Evolutionary conservation across 805 yeast genomes (phyloP).

Genomic region (Saturnispora saitoi): DNA sequence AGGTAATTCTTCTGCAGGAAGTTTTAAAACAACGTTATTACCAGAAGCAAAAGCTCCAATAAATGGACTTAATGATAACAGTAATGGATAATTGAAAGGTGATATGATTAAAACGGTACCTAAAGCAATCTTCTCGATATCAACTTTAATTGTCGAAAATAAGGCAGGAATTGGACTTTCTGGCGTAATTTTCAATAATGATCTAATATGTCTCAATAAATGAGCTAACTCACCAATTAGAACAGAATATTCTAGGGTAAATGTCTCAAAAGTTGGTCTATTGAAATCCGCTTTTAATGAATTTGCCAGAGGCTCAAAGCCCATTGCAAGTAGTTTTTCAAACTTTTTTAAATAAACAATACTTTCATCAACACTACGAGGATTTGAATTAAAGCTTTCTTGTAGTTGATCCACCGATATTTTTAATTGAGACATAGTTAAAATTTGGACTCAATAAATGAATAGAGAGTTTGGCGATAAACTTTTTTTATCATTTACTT

Average conservation of each 20-base stretch:
- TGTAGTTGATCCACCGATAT: neutral
- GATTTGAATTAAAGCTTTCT: neutral
- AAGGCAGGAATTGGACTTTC: constrained; percentile 31
- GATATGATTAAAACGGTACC: constrained; percentile 70
- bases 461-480: no score
- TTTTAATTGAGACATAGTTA: constrained; percentile 1
- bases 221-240: constrained; percentile 47
- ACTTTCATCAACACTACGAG: constrained; percentile 2
- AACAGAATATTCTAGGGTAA: constrained; percentile 46
- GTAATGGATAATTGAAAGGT: constrained; percentile 76
- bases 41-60: constrained; percentile 83
- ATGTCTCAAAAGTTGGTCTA: constrained; percentile 55
- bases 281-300: constrained; percentile 64
- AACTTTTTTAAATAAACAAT: neutral
- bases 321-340: neutral
- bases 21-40: constrained; percentile 64
- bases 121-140: constrained; percentile 35
- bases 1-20: constrained; percentile 65
- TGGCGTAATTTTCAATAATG: constrained; percentile 50
- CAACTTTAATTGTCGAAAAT: constrained; percentile 19
- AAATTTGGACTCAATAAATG: no score
- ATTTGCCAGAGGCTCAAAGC: constrained; percentile 36
- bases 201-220: constrained; percentile 49
- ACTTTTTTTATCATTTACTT: no score
- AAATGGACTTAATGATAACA: constrained; percentile 55